Evolutionary conservation across 768 basidiomycete genomes (phyloP), one percentile per base, ranked within the genome.

Genomic region (Mycena alexandri): DNA sequence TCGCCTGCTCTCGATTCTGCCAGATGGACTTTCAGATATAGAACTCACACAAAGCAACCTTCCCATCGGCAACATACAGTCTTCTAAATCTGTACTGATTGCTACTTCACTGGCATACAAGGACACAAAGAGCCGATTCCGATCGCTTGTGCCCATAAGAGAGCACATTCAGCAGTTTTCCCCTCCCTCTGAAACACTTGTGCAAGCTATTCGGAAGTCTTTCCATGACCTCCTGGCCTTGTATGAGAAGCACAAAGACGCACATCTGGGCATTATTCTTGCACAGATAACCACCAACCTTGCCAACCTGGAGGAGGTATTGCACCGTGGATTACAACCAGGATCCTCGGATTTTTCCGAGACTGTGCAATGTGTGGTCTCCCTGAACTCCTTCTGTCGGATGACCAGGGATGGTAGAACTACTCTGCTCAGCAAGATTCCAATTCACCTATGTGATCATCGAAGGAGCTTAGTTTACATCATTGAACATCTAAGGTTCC

Each of bases 1-100:
- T 25, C 6, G 25, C 5, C 17, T 53, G 3, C 52, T 53, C 12
- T 53, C 52, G 16, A 55, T 55, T 24, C 53, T 53, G 2, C 52
- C 52, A 21, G 52, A 53, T 36, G 52, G 52, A 5, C 33, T 53
- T n/a, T 53, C 52, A 10, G 52, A 53, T 29, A 6, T 17, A 25
- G 50, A 33, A 33, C 50, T 51, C 9, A 14, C 33, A 19, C 51
- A 36, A 21, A 52, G 10, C 19, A 52, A 52, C 33, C n/a, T 52
- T 9, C 51, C 51, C 1, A 52, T 52, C 33, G 4, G 17, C 33
- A 34, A 19, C 9, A 36, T 52, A 1, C 16, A 33, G 10, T 19
- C 16, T 5, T 56, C 41, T 24, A 56, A 56, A 42, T 22, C 55
- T 29, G 41, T 14, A 5, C n/a, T 56, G 24, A 43, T 58, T 11